Evolutionary conservation across 306 rosid genomes (phyloP), one percentile per base, ranked within the genome.

Genomic region (Vigna trinervia): DNA sequence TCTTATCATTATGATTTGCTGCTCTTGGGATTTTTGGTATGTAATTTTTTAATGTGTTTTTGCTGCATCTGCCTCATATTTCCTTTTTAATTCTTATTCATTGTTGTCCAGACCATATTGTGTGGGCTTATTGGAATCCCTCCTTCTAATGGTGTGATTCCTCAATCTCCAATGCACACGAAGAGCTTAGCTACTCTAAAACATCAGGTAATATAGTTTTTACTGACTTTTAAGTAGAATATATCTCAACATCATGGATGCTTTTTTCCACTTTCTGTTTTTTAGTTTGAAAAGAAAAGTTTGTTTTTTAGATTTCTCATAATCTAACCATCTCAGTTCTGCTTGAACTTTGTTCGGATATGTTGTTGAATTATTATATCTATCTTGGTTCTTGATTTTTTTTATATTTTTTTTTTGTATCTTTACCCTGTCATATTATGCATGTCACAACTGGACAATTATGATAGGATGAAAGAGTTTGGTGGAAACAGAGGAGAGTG

Each of bases 81-180:
- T 61, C 56, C 30, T 68, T 70, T 66, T 14, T 12, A 77, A 73
- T 70, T 71, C 20, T 61, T 79, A 73, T 53, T 47, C 38, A n/a
- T 77, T 69, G 43, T 39, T 75, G 80, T 78, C 39, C 88, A 94
- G 98, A 90, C 90, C 62, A 81, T 94, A 78, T 71, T 94, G 45
- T 90, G 98, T 67, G 98, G 98, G 61, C 98, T 94, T 59, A 85
- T 94, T 50, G 98, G 98, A 79, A 86, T 94, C 78, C 98, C 98
- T 81, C 98, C 97, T 65, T 84, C 98, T 36, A 94, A 94, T 53
- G 98, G 98, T 12, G 98, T 94, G 71, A 94, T 94, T 78, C 98
- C 98, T 50, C 98, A 94, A 82, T 94, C 98, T 89, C 98, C 98
- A 1, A 94, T 94, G 98, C 98, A 94, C 83, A 94, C 98, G 4